Conservation (phyloP, 140 eudicot genomes). For the Anethum foeniculum region DNA sequence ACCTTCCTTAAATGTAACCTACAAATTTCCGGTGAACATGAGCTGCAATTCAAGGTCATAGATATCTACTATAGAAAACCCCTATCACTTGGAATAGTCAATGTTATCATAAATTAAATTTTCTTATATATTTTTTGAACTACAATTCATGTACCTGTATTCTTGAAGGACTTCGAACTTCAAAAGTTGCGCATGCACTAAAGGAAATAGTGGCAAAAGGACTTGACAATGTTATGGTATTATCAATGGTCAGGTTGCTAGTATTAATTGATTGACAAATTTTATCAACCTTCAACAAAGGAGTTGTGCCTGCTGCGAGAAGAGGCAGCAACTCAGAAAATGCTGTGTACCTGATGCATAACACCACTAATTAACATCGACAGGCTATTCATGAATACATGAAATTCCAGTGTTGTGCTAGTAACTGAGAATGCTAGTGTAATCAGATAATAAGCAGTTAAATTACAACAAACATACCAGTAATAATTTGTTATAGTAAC, state of each 20-base stretch:
- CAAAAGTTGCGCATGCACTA: constrained; percentile 81
- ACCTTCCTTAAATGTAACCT: constrained; percentile 95
- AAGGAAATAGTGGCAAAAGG: constrained; percentile 79
- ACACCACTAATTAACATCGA: background rate
- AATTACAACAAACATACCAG: background rate
- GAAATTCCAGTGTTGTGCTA: background rate
- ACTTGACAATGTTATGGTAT: constrained; percentile 60
- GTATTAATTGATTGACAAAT: constrained; percentile 61
- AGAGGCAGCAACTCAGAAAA: constrained; percentile 95
- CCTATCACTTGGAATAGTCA: background rate
- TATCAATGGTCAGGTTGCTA: constrained; percentile 56
- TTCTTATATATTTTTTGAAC: background rate
- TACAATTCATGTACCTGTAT: constrained; percentile 58
- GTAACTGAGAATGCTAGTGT: background rate
- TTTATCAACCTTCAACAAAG: constrained; percentile 74
- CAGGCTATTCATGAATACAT: background rate
- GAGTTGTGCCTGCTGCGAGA: constrained; percentile 78
- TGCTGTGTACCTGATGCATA: constrained; percentile 81
- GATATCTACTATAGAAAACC: background rate
- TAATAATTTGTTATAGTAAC: too few species aligned
- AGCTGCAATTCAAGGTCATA: background rate
- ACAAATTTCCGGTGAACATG: constrained; percentile 9
- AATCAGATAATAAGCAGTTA: background rate
- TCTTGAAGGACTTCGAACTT: constrained; percentile 79
- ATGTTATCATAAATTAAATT: background rate